These are phyloP conservation scores for Gracilaria domingensis DNA, from an alignment of 23 red algal genomes.

Conservation along the genomic window DNA sequence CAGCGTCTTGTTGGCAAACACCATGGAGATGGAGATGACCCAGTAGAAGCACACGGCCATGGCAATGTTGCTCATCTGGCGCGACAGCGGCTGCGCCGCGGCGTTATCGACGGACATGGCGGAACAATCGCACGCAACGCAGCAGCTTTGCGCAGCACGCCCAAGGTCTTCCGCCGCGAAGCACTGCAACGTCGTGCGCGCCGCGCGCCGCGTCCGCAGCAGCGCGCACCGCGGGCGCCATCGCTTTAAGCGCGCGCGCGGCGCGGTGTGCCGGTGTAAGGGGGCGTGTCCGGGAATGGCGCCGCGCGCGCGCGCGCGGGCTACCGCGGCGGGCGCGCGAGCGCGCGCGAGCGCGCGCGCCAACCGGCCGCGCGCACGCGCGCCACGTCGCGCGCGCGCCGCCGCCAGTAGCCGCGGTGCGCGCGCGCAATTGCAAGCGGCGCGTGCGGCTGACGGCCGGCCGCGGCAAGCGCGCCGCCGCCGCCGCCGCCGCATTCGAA, in stretches of 20 bases:
- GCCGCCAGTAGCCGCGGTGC: neutral
- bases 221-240: too few species aligned
- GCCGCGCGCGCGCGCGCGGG: neutral
- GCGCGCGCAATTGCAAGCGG: slow-evolving; percentile 7
- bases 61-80: slow-evolving; percentile 74
- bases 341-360: neutral
- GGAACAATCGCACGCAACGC: too few species aligned
- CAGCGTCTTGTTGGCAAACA: slow-evolving; percentile 95
- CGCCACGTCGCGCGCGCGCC: neutral
- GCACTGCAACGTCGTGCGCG: too few species aligned
- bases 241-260: neutral
- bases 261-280: slow-evolving; percentile 21
- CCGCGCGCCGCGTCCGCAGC: too few species aligned
- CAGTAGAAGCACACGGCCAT: slow-evolving; percentile 92
- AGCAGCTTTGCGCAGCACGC: neutral
- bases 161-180: neutral
- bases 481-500: too few species aligned
- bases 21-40: slow-evolving; percentile 96
- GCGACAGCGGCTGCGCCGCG: slow-evolving; percentile 37
- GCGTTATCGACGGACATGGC: slow-evolving; percentile 49
- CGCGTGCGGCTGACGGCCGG: neutral
- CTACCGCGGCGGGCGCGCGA: neutral
- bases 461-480: neutral
- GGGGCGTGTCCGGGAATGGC: slow-evolving; percentile 6
- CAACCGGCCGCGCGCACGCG: neutral